phyloP scores from a whole-genome alignment of 768 basidiomycete genomes.

The Leccinellum rugosiceps region DNA sequence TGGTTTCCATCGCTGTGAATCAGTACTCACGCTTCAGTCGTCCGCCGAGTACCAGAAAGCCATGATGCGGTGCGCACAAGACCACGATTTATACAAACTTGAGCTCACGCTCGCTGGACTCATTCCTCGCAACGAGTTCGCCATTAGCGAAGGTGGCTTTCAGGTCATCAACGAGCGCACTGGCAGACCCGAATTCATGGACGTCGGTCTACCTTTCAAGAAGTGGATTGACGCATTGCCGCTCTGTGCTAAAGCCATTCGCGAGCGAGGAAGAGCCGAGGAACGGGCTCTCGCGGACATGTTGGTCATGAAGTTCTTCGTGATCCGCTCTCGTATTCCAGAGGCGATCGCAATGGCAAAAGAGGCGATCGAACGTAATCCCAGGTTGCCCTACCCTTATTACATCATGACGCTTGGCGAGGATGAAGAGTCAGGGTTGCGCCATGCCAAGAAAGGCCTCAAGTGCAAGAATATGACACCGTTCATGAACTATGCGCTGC shows the following conservation, averaged over 20 bases:
- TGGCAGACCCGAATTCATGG: slow-evolving; percentile 36
- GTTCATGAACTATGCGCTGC: slow-evolving; percentile 54
- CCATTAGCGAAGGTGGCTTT: slow-evolving; percentile 52
- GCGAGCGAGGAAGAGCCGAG: slow-evolving; percentile 36
- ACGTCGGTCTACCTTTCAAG: slow-evolving; percentile 55
- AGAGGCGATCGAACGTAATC: slow-evolving; percentile 47
- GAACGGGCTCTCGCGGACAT: slow-evolving; percentile 56
- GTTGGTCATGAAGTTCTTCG: slow-evolving; percentile 56
- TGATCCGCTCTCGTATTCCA: slow-evolving; percentile 45
- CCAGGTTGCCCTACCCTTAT: slow-evolving; percentile 57
- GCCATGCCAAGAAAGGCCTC: slow-evolving; percentile 61
- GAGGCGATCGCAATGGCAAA: slow-evolving; percentile 47
- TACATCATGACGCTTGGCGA: slow-evolving; percentile 54
- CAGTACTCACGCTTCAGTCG: slow-evolving; percentile 37
- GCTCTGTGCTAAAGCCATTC: slow-evolving; percentile 51
- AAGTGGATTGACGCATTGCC: slow-evolving; percentile 58
- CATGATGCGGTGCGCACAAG: slow-evolving; percentile 47
- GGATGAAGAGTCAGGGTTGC: slow-evolving; percentile 46
- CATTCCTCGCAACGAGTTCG: slow-evolving; percentile 56
- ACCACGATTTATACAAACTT: slow-evolving; percentile 47
- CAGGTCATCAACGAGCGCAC: slow-evolving; percentile 42
- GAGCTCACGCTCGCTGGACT: slow-evolving; percentile 46
- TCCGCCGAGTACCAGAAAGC: slow-evolving; percentile 46
- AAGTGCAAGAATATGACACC: slow-evolving; percentile 50
- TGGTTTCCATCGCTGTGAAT: slow-evolving; percentile 45